phyloP scores from a whole-genome alignment of 164 flowering plant genomes.

The Platanus orientalis region DNA sequence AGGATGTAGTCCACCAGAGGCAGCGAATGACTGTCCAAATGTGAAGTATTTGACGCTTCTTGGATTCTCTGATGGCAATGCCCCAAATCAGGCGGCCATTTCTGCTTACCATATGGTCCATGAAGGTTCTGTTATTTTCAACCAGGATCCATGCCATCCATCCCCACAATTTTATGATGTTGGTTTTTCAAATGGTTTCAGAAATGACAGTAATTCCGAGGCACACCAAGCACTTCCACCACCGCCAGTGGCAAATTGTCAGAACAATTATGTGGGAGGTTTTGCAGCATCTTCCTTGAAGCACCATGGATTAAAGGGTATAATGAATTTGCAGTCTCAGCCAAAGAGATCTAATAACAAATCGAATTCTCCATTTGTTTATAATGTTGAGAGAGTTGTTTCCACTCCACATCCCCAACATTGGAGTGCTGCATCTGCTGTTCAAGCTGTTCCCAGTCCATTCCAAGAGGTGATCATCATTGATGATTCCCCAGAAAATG shows the following conservation, averaged over 20 bases:
- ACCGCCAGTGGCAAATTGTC: slow-evolving; percentile 14
- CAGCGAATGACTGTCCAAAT: slow-evolving; percentile 14
- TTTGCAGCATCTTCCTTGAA: slow-evolving; percentile 13
- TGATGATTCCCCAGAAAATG: slow-evolving; percentile 47
- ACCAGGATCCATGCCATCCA: slow-evolving; percentile 15
- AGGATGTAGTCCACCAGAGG: slow-evolving; percentile 10
- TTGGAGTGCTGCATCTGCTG: slow-evolving; percentile 15
- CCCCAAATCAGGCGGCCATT: slow-evolving; percentile 17
- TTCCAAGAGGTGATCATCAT: slow-evolving; percentile 46
- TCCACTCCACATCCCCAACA: slow-evolving; percentile 13
- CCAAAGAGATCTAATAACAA: slow-evolving; percentile 14
- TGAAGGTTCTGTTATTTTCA: slow-evolving; percentile 25
- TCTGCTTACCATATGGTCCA: slow-evolving; percentile 15
- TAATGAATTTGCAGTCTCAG: slow-evolving; percentile 12
- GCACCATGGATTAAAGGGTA: slow-evolving; percentile 15
- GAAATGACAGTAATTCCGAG: slow-evolving; percentile 13
- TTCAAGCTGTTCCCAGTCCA: slow-evolving; percentile 15
- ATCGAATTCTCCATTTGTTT: slow-evolving; percentile 11
- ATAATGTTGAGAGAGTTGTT: slow-evolving; percentile 13
- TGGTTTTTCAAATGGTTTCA: slow-evolving; percentile 18
- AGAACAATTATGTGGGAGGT: slow-evolving; percentile 17
- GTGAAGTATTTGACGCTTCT: slow-evolving; percentile 16
- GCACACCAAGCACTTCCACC: slow-evolving; percentile 16
- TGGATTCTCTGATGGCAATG: slow-evolving; percentile 19
- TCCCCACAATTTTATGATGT: slow-evolving; percentile 20